A percentile compares a stretch with the other conserved stretches of the same genome.
These are phyloP conservation scores for Erodium moschatum DNA, from an alignment of 441 rosid genomes.

Conservation along the genomic window DNA sequence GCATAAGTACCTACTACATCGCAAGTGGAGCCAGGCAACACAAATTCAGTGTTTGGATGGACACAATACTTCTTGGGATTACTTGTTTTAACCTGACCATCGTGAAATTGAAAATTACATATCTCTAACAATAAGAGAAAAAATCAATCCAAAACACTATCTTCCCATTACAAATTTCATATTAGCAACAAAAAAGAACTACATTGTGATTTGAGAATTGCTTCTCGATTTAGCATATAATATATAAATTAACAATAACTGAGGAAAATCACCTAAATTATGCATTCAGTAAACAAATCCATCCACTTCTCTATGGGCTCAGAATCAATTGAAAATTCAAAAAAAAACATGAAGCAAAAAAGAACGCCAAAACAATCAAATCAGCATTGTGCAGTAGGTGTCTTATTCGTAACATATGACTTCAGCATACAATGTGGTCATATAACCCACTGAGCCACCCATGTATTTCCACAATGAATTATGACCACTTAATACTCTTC, in stretches of 20 bases:
- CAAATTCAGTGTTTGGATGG: slow-evolving; percentile 67
- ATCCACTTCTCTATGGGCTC: background rate
- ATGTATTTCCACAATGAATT: slow-evolving; percentile 62
- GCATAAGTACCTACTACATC: slow-evolving; percentile 42
- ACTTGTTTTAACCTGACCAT: slow-evolving; percentile 61
- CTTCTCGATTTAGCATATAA: no score
- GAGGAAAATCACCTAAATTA: background rate
- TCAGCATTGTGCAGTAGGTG: slow-evolving; percentile 37
- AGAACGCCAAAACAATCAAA: no score
- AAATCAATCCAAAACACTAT: background rate
- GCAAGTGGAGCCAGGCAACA: slow-evolving; percentile 56
- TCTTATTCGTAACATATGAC: slow-evolving; percentile 38
- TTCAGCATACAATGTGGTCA: slow-evolving; percentile 46
- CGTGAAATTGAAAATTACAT: slow-evolving; percentile 11
- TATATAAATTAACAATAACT: no score
- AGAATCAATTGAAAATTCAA: background rate
- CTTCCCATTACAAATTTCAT: no score
- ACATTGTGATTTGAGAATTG: no score
- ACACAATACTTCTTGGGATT: slow-evolving; percentile 74
- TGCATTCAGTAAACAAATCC: background rate
- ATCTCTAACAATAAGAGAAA: background rate
- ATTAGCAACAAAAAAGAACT: no score
- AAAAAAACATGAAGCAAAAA: no score
- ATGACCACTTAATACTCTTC: slow-evolving; percentile 50
- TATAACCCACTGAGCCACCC: slow-evolving; percentile 74